A percentile compares a stretch with the other conserved stretches of the same genome.
These are phyloP conservation scores for Umbelopsis vinacea DNA, from an alignment of 192 early-diverging fungal species.

Conservation along the genomic window DNA sequence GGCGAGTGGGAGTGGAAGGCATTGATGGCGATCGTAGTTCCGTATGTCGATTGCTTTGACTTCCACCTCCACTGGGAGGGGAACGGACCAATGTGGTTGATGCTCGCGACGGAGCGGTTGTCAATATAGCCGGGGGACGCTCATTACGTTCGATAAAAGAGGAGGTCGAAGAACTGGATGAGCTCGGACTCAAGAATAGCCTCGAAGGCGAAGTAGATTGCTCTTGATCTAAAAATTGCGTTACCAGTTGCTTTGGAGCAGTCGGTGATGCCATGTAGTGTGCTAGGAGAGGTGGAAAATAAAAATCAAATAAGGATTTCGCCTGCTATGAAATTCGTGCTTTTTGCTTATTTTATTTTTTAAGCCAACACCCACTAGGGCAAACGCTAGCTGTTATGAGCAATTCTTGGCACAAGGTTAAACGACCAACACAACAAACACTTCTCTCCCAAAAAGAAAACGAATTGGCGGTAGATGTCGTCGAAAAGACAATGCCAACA, in stretches of 20 bases:
- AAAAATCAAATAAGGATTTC: no score
- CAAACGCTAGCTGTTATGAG: neutral
- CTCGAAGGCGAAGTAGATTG: conserved; percentile 1
- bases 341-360: neutral
- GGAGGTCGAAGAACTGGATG: neutral
- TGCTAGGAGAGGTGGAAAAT: neutral
- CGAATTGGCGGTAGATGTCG: neutral
- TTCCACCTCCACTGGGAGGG: conserved; percentile 38
- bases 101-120: neutral
- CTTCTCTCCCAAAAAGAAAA: neutral
- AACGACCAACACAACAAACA: neutral
- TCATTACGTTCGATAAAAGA: conserved; percentile 3
- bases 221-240: conserved; percentile 1
- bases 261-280: conserved; percentile 6
- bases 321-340: neutral
- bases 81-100: conserved; percentile 21
- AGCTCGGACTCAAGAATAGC: neutral
- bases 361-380: no score
- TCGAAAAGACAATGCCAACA: neutral
- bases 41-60: conserved; percentile 41
- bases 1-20: conserved; percentile 20
- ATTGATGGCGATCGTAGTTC: conserved; percentile 29
- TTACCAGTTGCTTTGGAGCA: neutral
- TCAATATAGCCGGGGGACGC: conserved; percentile 1
- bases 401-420: conserved; percentile 2